A percentile compares a stretch with the other conserved stretches of the same genome.
Conservation (phyloP, 352 stramenopile genomes). For the Phytopythium kandeliae region DNA sequence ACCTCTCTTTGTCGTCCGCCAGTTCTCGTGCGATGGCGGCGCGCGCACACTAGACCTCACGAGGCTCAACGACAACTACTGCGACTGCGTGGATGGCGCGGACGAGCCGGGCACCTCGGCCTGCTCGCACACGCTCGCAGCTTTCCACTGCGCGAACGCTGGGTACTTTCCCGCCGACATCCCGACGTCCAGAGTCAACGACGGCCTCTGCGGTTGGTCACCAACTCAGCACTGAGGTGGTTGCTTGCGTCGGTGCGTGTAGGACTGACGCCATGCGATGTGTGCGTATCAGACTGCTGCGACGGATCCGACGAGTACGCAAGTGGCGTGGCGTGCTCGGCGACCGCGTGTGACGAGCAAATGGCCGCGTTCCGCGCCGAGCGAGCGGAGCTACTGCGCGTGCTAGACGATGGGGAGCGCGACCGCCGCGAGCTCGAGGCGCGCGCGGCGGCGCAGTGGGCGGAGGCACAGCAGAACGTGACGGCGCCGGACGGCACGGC, state of each 20-base stretch:
- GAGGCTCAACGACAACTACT: conserved; percentile 93
- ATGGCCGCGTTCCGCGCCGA: conserved; percentile 36
- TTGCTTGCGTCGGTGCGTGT: no score
- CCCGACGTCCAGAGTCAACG: conserved; percentile 64
- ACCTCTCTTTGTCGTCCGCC: no score
- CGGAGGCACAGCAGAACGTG: conserved; percentile 24
- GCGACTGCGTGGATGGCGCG: conserved; percentile 88
- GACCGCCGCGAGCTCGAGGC: conserved; percentile 29
- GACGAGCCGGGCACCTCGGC: conserved; percentile 88
- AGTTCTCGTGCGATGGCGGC: conserved; percentile 76
- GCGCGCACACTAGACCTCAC: conserved; percentile 39
- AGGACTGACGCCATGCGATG: neutral
- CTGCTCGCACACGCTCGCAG: conserved; percentile 52
- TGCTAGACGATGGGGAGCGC: conserved; percentile 61
- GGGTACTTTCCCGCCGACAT: conserved; percentile 66
- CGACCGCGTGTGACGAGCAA: conserved; percentile 29
- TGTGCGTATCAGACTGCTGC: conserved; percentile 60
- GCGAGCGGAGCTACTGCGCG: conserved; percentile 58
- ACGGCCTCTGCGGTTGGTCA: conserved; percentile 60
- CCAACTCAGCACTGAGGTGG: neutral
- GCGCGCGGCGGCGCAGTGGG: conserved; percentile 27
- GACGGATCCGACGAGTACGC: conserved; percentile 81
- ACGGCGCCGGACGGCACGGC: conserved; percentile 19
- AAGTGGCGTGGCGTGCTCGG: conserved; percentile 34
- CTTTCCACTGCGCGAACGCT: conserved; percentile 70